These are phyloP conservation scores for Penicillium tannophilum DNA, from an alignment of 495 filamentous ascomycete species.

Conservation along the genomic window DNA sequence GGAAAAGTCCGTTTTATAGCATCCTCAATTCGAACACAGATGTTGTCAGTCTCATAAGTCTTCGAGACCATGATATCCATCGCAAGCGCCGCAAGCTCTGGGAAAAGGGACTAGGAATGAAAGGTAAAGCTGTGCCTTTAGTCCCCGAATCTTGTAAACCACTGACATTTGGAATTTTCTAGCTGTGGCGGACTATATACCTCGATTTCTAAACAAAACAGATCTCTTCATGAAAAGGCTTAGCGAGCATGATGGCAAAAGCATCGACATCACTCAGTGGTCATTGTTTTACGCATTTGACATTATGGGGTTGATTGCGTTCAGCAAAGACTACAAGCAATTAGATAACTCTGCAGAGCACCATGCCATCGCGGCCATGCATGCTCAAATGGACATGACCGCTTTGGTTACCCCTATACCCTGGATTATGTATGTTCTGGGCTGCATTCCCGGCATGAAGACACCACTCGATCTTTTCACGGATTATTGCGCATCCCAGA, in stretches of 20 bases:
- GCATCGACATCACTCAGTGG: background rate
- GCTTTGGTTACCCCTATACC: background rate
- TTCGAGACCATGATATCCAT: conserved; percentile 35
- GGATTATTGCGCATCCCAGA: background rate
- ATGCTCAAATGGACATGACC: background rate
- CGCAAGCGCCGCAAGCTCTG: conserved; percentile 31
- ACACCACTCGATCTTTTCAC: background rate
- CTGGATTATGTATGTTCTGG: background rate
- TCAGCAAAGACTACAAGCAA: conserved; percentile 4
- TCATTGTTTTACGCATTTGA: background rate
- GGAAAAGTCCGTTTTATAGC: background rate
- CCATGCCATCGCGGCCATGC: background rate
- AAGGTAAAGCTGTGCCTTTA: background rate
- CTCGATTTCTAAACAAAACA: background rate
- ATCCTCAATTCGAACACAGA: background rate
- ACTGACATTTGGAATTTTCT: background rate
- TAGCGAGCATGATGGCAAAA: background rate
- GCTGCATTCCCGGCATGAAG: background rate
- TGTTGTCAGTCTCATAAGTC: conserved; percentile 28
- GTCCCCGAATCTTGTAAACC: background rate
- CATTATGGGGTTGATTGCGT: background rate
- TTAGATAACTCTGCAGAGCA: background rate
- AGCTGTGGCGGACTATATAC: conserved; percentile 12
- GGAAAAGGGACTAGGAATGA: conserved; percentile 1
- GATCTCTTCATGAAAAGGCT: background rate